Percentiles rank a stretch among this genome's conserved stretches.
Evolutionary conservation across 805 yeast genomes (phyloP).

Genomic region (Torulaspora quercuum): DNA sequence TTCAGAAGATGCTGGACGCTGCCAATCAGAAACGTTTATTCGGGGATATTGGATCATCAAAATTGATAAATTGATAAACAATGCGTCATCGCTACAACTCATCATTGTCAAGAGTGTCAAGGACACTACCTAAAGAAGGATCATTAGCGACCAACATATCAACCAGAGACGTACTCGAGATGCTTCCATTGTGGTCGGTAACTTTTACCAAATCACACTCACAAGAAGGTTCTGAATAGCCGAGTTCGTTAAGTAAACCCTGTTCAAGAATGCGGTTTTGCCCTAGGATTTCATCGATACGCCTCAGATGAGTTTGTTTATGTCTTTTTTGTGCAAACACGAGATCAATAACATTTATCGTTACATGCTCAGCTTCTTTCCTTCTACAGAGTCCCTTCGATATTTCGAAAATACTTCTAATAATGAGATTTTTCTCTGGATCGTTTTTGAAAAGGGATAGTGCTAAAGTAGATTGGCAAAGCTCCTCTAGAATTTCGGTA

Average conservation of each 20-base stretch:
- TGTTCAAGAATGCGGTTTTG: too few relatives aligned
- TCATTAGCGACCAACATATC: conserved; percentile 15
- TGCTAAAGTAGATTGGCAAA: conserved; percentile 19
- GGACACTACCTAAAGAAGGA: conserved; percentile 10
- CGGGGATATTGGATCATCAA: too few relatives aligned
- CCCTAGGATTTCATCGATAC: too few relatives aligned
- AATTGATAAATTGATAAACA: too few relatives aligned
- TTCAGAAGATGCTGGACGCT: too few relatives aligned
- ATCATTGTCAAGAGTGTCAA: conserved; percentile 1
- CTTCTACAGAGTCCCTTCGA: conserved; percentile 15
- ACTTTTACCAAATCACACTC: too few relatives aligned
- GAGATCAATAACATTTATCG: conserved; percentile 8
- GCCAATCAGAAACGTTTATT: too few relatives aligned
- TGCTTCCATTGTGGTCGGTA: neutral
- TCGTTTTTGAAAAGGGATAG: conserved; percentile 20
- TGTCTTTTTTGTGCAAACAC: neutral
- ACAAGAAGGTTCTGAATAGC: too few relatives aligned
- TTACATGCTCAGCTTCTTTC: neutral
- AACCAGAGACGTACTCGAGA: conserved; percentile 11
- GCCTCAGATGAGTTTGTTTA: neutral
- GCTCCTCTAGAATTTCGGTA: conserved; percentile 16
- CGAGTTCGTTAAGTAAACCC: too few relatives aligned
- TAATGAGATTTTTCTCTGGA: conserved; percentile 11
- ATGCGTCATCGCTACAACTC: conserved; percentile 1
- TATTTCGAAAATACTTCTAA: conserved; percentile 21